phyloP scores from a whole-genome alignment of 2,329 filamentous ascomycete species.

The Xylariaceae sp. region DNA sequence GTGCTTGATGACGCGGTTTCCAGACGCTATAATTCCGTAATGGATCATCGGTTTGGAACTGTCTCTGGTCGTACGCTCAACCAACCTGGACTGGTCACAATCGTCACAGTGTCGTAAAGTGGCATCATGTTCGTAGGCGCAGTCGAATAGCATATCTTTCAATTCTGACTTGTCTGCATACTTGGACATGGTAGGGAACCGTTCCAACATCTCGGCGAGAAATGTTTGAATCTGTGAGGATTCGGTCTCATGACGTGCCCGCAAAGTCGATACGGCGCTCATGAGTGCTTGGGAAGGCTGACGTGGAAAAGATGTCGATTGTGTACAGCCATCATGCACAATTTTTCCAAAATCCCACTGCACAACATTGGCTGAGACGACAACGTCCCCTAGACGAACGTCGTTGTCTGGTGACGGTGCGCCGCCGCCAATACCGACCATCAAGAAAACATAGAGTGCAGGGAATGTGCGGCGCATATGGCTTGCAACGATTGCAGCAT shows the following conservation, averaged over 20 bases:
- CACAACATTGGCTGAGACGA: conserved; percentile 18
- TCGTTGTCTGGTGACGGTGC: conserved; percentile 18
- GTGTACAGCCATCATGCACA: conserved; percentile 6
- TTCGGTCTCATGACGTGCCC: neutral
- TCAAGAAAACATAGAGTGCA: conserved; percentile 19
- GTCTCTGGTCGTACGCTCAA: neutral
- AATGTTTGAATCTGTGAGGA: conserved; percentile 1
- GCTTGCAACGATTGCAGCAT: conserved; percentile 18
- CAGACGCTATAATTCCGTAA: conserved; percentile 17
- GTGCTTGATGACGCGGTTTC: conserved; percentile 18
- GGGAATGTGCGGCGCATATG: conserved; percentile 20
- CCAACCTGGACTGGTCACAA: conserved; percentile 3
- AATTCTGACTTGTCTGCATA: neutral
- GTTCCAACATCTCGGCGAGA: conserved; percentile 1
- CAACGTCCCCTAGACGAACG: conserved; percentile 28
- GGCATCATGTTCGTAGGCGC: conserved; percentile 2
- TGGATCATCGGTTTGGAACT: conserved; percentile 6
- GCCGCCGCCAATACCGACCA: conserved; percentile 32
- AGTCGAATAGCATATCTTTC: conserved; percentile 4
- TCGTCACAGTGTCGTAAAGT: neutral
- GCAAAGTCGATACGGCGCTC: neutral
- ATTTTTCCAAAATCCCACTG: conserved; percentile 20
- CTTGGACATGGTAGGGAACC: neutral
- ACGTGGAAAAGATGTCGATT: neutral
- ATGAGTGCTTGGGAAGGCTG: conserved; percentile 4